Conservation (phyloP, 176 grass and related monocot species). For the Oropetium thomaeum region DNA sequence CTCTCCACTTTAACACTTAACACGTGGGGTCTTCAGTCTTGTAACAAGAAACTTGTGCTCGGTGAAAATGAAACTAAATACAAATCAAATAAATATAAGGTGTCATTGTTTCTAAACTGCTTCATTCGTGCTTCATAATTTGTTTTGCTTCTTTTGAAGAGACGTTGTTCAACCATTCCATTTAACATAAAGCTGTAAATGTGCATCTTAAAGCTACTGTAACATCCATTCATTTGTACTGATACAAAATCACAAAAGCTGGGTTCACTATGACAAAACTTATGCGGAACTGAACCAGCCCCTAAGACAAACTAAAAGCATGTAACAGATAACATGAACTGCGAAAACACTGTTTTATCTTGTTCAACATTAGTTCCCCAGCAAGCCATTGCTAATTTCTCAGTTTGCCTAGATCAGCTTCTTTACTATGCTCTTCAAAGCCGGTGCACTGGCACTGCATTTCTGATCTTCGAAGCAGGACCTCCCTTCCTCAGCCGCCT, state of each 20-base stretch:
- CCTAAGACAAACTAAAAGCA: not conserved
- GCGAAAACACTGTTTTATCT: not conserved
- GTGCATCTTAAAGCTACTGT: not conserved
- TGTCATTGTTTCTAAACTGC: not conserved
- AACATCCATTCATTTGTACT: not conserved
- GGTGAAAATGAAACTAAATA: not conserved
- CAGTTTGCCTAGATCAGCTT: conserved; percentile 51
- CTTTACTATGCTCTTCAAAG: conserved; percentile 67
- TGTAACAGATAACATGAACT: not conserved
- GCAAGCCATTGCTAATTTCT: not conserved
- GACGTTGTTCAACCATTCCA: too few relatives aligned
- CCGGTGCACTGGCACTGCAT: conserved; percentile 68
- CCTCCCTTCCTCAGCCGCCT: conserved; percentile 89
- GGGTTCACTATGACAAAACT: not conserved
- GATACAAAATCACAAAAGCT: not conserved
- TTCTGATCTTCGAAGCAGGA: conserved; percentile 84
- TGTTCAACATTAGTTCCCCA: not conserved
- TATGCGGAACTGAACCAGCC: not conserved
- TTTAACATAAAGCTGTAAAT: not conserved
- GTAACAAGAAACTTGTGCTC: conserved; percentile 14
- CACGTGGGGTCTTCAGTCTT: not conserved
- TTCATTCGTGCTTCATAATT: not conserved
- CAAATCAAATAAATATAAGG: not conserved
- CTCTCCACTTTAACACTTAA: too few relatives aligned
- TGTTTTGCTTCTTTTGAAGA: not conserved